Evolutionary conservation across 176 grass and related monocot genomes (phyloP).

Genomic region (Lolium rigidum): DNA sequence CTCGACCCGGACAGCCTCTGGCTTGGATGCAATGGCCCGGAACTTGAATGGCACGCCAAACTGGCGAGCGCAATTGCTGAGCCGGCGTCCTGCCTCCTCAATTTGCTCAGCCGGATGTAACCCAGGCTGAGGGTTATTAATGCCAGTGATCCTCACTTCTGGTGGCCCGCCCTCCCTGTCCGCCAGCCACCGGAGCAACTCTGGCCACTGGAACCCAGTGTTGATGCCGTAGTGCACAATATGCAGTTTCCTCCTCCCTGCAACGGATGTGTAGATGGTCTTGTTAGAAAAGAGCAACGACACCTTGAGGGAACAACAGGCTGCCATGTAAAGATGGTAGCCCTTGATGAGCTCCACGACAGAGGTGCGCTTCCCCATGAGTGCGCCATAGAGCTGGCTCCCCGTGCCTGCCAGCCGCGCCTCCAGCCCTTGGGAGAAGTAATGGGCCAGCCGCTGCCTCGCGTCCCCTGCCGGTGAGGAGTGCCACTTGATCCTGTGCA

Average conservation of each 20-base stretch:
- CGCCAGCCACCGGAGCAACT: conserved; percentile 38
- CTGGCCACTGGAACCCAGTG: conserved; percentile 60
- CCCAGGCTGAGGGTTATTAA: conserved; percentile 48
- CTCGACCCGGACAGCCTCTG: conserved; percentile 35
- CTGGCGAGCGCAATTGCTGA: conserved; percentile 36
- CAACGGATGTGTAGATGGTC: conserved; percentile 42
- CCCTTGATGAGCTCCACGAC: conserved; percentile 43
- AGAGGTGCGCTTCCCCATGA: conserved; percentile 45
- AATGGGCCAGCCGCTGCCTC: conserved; percentile 60
- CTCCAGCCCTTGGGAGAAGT: conserved; percentile 59
- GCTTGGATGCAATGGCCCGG: conserved; percentile 43
- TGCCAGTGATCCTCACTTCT: conserved; percentile 49
- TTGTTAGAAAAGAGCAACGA: conserved; percentile 42
- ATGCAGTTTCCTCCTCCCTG: conserved; percentile 42
- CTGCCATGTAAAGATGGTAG: conserved; percentile 58
- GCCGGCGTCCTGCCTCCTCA: conserved; percentile 44
- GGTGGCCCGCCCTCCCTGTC: conserved; percentile 41
- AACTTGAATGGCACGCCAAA: conserved; percentile 52
- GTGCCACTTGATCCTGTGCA: conserved; percentile 49
- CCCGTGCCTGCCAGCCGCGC: conserved; percentile 53
- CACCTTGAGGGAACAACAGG: conserved; percentile 50
- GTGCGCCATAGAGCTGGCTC: conserved; percentile 45
- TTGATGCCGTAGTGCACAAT: conserved; percentile 53
- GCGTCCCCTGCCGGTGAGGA: conserved; percentile 42
- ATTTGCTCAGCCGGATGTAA: conserved; percentile 39